Percentiles rank a stretch among this genome's conserved stretches.
Conservation (phyloP, 805 yeast species). For the Vanderwaltozyma verrucispora region DNA sequence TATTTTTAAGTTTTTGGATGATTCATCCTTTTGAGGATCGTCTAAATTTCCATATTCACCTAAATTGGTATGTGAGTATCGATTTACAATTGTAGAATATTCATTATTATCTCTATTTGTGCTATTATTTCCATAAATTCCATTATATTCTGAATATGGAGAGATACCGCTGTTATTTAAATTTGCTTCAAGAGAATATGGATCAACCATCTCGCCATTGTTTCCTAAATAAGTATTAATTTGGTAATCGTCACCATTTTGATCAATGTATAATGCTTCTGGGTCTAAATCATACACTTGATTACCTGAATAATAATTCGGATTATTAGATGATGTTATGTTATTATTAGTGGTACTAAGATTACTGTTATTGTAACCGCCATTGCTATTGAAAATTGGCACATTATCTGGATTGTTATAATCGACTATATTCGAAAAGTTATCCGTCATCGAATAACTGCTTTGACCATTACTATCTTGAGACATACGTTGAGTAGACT, state of each 20-base stretch:
- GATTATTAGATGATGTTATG: no score
- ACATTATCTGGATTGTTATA: slow-evolving; percentile 1
- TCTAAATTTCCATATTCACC: slow-evolving; percentile 17
- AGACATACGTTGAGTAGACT: not conserved
- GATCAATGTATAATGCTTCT: slow-evolving; percentile 23
- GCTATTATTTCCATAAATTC: not conserved
- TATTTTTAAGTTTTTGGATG: slow-evolving; percentile 5
- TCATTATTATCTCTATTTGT: slow-evolving; percentile 1
- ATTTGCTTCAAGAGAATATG: slow-evolving; percentile 10
- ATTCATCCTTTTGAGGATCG: slow-evolving; percentile 7
- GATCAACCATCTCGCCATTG: slow-evolving; percentile 29
- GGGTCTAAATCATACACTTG: slow-evolving; percentile 9
- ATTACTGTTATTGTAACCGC: not conserved
- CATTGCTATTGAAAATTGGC: slow-evolving; percentile 1
- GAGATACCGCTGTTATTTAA: not conserved
- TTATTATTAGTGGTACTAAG: not conserved
- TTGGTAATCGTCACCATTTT: slow-evolving; percentile 28
- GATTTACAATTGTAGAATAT: not conserved
- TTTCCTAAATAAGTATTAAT: slow-evolving; percentile 26
- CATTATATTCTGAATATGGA: not conserved
- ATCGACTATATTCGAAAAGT: not conserved
- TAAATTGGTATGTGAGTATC: slow-evolving; percentile 16
- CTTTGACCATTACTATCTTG: not conserved
- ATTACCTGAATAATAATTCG: not conserved
- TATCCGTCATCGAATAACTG: not conserved